These are phyloP conservation scores for Scedosporium aurantiacum DNA, from an alignment of 2,329 filamentous ascomycete genomes.

Conservation along the genomic window DNA sequence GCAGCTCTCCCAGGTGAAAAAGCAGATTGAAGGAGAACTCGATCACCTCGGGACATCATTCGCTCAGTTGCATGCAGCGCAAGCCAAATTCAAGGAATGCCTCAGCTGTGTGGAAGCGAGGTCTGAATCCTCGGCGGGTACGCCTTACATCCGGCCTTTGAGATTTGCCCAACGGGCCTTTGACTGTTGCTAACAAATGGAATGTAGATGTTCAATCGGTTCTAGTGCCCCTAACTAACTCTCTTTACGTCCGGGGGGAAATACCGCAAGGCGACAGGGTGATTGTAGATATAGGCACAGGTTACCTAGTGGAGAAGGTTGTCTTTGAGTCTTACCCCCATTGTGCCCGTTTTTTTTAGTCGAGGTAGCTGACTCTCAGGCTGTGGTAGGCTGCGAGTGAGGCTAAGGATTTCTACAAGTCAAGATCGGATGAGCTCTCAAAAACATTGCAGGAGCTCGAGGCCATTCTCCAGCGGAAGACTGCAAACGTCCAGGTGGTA, in stretches of 20 bases:
- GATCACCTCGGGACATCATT: conserved; percentile 89
- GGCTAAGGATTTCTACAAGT: conserved; percentile 45
- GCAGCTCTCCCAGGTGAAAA: conserved; percentile 85
- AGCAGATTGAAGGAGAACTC: conserved; percentile 91
- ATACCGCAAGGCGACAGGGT: conserved; percentile 66
- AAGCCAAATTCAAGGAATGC: conserved; percentile 87
- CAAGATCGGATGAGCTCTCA: conserved; percentile 41
- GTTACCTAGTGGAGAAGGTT: conserved; percentile 90
- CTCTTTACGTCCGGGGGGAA: conserved; percentile 81
- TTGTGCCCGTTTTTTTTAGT: neutral
- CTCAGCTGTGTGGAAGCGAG: conserved; percentile 57
- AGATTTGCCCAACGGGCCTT: neutral
- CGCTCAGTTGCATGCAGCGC: conserved; percentile 77
- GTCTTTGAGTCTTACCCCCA: neutral
- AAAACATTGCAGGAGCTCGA: conserved; percentile 46
- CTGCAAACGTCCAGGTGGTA: conserved; percentile 70
- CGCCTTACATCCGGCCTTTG: neutral
- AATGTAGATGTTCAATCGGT: conserved; percentile 41
- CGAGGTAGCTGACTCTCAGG: conserved; percentile 3
- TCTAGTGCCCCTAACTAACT: conserved; percentile 89
- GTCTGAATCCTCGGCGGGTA: conserved; percentile 21
- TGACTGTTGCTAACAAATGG: neutral
- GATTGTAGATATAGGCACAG: conserved; percentile 85
- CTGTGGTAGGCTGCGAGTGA: conserved; percentile 36
- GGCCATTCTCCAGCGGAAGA: conserved; percentile 56